These are phyloP conservation scores for Tulasnella sp. DNA, from an alignment of 768 basidiomycete genomes.

Conservation along the genomic window DNA sequence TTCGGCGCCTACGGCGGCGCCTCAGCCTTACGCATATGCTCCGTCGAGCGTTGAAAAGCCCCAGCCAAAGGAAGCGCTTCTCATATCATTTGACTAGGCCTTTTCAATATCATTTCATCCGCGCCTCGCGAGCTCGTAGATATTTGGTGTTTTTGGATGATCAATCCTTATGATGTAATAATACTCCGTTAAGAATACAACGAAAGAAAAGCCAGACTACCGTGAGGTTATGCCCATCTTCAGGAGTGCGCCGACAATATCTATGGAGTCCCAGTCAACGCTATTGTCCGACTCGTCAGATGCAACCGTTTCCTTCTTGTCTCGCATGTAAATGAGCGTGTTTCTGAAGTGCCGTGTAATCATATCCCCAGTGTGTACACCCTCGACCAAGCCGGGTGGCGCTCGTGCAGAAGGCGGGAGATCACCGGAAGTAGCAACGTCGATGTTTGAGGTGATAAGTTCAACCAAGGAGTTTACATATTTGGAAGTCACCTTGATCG, in stretches of 20 bases:
- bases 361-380: conserved; percentile 87
- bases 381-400: conserved; percentile 82
- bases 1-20: conserved; percentile 9
- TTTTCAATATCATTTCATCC: neutral
- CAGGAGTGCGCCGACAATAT: conserved; percentile 73
- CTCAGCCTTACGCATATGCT: conserved; percentile 3
- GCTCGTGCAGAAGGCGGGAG: conserved; percentile 82
- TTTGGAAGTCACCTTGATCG: conserved; percentile 72
- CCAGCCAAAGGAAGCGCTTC: conserved; percentile 17
- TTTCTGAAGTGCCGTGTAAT: conserved; percentile 90
- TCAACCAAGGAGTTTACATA: conserved; percentile 96
- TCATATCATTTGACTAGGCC: conserved; percentile 17
- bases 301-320: conserved; percentile 42
- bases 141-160: neutral
- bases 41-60: conserved; percentile 5
- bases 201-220: conserved; percentile 7
- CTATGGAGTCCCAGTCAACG: conserved; percentile 74
- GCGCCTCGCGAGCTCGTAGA: neutral
- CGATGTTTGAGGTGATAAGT: conserved; percentile 87
- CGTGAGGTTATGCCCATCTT: conserved; percentile 62
- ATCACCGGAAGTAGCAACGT: conserved; percentile 77
- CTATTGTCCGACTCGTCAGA: conserved; percentile 32
- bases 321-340: conserved; percentile 71
- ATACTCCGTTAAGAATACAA: neutral
- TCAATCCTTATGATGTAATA: neutral